Conservation (phyloP, 192 early-diverging fungal species). For the Mortierella hygrophila region DNA sequence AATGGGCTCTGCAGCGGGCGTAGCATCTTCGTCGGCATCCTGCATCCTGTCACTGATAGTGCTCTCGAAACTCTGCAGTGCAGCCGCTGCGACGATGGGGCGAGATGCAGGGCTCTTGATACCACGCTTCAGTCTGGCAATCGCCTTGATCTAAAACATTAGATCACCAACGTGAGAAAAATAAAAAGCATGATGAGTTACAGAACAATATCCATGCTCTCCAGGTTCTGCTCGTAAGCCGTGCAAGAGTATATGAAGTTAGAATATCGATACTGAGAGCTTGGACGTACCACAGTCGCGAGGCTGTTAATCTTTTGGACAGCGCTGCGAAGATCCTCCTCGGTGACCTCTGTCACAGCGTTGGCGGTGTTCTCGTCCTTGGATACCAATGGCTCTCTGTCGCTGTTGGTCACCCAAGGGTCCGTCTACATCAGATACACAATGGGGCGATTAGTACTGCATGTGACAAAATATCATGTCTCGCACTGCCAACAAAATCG, state of each 20-base stretch:
- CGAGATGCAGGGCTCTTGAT: conserved; percentile 21
- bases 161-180: not conserved
- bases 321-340: conserved; percentile 85
- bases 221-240: too few species aligned
- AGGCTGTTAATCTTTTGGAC: conserved; percentile 75
- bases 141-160: conserved; percentile 50
- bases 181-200: too few species aligned
- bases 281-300: conserved; percentile 72
- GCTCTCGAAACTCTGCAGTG: conserved; percentile 1
- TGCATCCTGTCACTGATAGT: conserved; percentile 28
- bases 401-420: conserved; percentile 87
- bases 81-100: not conserved
- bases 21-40: conserved; percentile 37
- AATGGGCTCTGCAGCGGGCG: not conserved
- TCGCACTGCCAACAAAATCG: conserved; percentile 8
- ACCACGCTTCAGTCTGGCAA: conserved; percentile 48
- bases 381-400: conserved; percentile 67
- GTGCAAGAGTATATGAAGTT: too few species aligned
- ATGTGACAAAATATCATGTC: conserved; percentile 31
- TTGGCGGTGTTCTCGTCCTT: conserved; percentile 83
- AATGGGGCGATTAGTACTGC: not conserved
- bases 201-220: too few species aligned
- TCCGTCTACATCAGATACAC: conserved; percentile 59
- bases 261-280: not conserved
- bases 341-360: conserved; percentile 84